A percentile compares a stretch with the other conserved stretches of the same genome.
These are phyloP conservation scores for Phytophthora sojae DNA, from an alignment of 352 stramenopile species.

Conservation along the genomic window DNA sequence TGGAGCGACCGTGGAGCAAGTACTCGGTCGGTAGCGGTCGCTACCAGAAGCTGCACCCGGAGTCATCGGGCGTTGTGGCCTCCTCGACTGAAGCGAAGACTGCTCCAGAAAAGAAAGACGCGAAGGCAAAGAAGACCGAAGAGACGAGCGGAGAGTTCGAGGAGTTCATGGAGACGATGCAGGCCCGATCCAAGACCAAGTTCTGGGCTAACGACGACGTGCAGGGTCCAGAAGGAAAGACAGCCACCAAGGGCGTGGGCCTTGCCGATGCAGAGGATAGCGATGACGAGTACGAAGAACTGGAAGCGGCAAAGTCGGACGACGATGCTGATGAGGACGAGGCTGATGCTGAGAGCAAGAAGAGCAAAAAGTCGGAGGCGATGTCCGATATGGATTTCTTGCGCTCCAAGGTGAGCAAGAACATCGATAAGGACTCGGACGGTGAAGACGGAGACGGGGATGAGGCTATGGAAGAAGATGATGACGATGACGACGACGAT, in stretches of 20 bases:
- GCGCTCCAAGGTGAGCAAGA: conserved; percentile 93
- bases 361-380: conserved; percentile 28
- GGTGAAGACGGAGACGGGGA: conserved; percentile 20
- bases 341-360: conserved; percentile 38
- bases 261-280: conserved; percentile 42
- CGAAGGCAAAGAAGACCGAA: conserved; percentile 25
- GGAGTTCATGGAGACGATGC: conserved; percentile 93
- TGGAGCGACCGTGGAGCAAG: conserved; percentile 89
- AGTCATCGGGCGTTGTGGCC: conserved; percentile 17
- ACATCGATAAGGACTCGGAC: conserved; percentile 82
- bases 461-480: conserved; percentile 43
- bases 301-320: conserved; percentile 37
- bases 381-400: conserved; percentile 95
- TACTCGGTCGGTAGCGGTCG: conserved; percentile 88
- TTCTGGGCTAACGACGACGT: conserved; percentile 94
- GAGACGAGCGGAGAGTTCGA: conserved; percentile 72
- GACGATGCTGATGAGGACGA: conserved; percentile 45
- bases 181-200: conserved; percentile 87
- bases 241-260: conserved; percentile 34
- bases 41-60: conserved; percentile 53
- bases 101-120: conserved; percentile 34
- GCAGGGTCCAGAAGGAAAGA: conserved; percentile 47
- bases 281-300: conserved; percentile 50
- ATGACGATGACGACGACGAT: conserved; percentile 30
- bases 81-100: conserved; percentile 17